Base-by-base conservation (phyloP, 225 moss, liverwort and hornwort species). In the Pseudisothecium myosuroides region DNA sequence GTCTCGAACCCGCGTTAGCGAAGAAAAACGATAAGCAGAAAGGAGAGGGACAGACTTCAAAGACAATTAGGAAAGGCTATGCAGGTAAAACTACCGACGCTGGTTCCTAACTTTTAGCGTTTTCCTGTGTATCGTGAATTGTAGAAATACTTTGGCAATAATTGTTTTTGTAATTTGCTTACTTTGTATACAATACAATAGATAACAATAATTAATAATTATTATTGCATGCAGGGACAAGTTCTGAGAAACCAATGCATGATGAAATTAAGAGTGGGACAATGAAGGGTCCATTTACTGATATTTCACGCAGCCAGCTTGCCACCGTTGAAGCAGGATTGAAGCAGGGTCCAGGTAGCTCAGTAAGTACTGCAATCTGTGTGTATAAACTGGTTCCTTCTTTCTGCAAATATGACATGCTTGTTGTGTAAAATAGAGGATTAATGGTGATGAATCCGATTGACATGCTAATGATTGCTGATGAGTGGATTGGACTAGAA, bases 281-380 rank as follows among this genome's bases (percentile, higher is more conserved):
- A 81, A 68, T 16, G 87, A 58, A 87, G 71, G 87, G 60, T 60
- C 31, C 59, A 59, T 71, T 59, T 81, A 84, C 63, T 90, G 85
- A 90, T 90, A 28, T 73, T 87, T 84, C 93, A 67, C 90, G 49
- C 69, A 81, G 90, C 86, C 91, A 83, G 80, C 81, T 88, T 90
- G 86, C 78, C 69, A 88, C 37, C 55, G 66, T 83, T 86, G 90
- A 89, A 90, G 92, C 87, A 64, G 87, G 50, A 49, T 77, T 83
- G 54, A 76, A 83, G 90, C 89, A 83, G 90, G 90, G 83, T 83
- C 81, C 85, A 89, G 89, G 55, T 85, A 85, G 76, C 81, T 87
- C 92, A 88, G 93, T 93, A 93, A 93, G 93, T 89, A 86, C 84
- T 80, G 84, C 87, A 89, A 67, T 71, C 91, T 83, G 80, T 72